phyloP scores from a whole-genome alignment of 805 yeast species.

The Metschnikowia borealis region DNA sequence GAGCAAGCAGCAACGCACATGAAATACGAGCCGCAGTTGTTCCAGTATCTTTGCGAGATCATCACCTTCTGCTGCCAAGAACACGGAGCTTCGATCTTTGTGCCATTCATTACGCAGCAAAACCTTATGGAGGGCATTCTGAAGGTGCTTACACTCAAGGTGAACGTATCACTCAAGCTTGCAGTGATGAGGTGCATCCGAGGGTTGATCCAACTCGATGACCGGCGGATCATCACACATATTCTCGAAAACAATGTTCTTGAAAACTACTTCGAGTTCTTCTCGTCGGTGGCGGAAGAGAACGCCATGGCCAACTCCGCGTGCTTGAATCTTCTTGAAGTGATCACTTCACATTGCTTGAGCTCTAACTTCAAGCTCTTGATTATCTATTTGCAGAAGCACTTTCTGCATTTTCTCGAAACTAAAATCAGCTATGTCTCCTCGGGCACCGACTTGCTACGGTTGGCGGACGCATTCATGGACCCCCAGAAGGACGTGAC shows the following conservation, averaged over 20 bases:
- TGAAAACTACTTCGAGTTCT: constrained; percentile 44
- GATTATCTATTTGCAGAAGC: constrained; percentile 28
- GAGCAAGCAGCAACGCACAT: constrained; percentile 7
- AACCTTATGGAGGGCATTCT: constrained; percentile 55
- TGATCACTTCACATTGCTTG: constrained; percentile 25
- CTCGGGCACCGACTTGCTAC: constrained; percentile 20
- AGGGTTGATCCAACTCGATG: constrained; percentile 57
- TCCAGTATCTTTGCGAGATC: constrained; percentile 65
- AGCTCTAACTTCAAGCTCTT: constrained; percentile 26
- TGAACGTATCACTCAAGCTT: constrained; percentile 53
- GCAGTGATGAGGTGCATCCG: constrained; percentile 70
- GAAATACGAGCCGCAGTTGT: constrained; percentile 38
- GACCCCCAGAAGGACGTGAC: constrained; percentile 11
- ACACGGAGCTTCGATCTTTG: constrained; percentile 55
- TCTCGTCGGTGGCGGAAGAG: constrained; percentile 43
- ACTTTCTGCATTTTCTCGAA: constrained; percentile 27
- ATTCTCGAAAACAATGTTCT: constrained; percentile 55
- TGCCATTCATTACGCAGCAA: constrained; percentile 61
- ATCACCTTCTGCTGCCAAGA: constrained; percentile 62
- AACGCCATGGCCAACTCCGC: constrained; percentile 73
- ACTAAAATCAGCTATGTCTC: constrained; percentile 24
- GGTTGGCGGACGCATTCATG: constrained; percentile 5
- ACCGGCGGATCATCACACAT: constrained; percentile 53
- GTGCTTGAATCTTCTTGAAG: constrained; percentile 63
- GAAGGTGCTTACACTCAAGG: constrained; percentile 39